A percentile compares a stretch with the other conserved stretches of the same genome.
Conservation (phyloP, 176 grass and related monocot genomes). For the Aegilops umbellulata region DNA sequence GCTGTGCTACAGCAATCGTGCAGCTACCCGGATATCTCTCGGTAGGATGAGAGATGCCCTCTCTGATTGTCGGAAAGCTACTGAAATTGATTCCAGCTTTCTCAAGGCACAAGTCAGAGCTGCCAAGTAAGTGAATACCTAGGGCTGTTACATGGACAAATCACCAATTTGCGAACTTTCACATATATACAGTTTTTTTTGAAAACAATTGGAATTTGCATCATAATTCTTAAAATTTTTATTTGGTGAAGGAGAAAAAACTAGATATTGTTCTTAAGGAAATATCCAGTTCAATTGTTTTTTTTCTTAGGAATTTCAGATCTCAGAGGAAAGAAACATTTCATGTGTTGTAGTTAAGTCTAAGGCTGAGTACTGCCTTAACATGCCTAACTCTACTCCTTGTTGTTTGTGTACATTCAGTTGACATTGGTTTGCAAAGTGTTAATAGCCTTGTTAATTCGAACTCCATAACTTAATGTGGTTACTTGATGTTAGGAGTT, state of each 20-base stretch:
- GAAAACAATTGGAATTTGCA: background rate
- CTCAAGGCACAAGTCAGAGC: constrained; percentile 75
- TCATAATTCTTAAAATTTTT: constrained; percentile 4
- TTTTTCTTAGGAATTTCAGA: background rate
- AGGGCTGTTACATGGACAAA: constrained; percentile 1
- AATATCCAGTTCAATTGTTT: background rate
- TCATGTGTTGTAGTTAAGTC: constrained; percentile 15
- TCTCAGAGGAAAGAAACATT: constrained; percentile 14
- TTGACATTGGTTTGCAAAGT: constrained; percentile 4
- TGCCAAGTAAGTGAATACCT: constrained; percentile 64
- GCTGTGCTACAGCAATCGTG: constrained; percentile 93
- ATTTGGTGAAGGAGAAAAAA: background rate
- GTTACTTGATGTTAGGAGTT: background rate
- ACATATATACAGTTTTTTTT: background rate
- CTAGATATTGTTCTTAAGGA: constrained; percentile 21
- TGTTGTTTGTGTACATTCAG: background rate
- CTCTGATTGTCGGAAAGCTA: constrained; percentile 64
- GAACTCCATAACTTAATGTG: background rate
- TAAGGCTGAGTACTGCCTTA: background rate
- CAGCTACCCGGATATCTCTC: constrained; percentile 87
- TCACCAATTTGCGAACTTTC: background rate
- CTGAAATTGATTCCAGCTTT: constrained; percentile 72
- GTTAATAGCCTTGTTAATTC: constrained; percentile 17
- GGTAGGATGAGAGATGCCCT: constrained; percentile 88
- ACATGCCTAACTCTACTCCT: background rate